A percentile compares a stretch with the other conserved stretches of the same genome.
These are phyloP conservation scores for Carex myosuroides DNA, from an alignment of 176 grass and related monocot genomes.

Conservation along the genomic window DNA sequence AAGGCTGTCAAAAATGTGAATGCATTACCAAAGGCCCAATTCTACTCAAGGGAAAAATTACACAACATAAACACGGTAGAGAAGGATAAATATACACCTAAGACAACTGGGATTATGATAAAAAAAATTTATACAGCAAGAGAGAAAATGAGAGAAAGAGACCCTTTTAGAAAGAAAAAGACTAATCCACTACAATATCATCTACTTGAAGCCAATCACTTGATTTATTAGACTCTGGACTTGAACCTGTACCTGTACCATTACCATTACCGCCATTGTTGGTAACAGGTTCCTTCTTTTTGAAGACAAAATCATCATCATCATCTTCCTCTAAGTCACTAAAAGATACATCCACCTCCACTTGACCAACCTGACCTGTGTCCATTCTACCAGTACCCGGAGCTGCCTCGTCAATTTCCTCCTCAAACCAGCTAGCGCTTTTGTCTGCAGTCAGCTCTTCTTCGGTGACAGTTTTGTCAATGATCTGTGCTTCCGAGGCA, in stretches of 20 bases:
- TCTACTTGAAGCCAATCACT: conserved; percentile 10
- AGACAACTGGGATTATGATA: not conserved
- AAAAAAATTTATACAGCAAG: conserved; percentile 2
- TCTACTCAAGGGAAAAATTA: not conserved
- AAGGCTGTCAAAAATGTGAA: not conserved
- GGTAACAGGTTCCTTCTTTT: not conserved
- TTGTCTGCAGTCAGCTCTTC: not conserved
- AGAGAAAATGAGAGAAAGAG: not conserved
- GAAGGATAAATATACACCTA: not conserved
- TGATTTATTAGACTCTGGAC: not conserved
- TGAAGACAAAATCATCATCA: not conserved
- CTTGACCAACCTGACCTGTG: not conserved
- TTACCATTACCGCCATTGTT: not conserved
- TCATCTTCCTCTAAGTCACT: conserved; percentile 9
- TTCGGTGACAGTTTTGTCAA: not conserved
- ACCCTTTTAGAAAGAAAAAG: not conserved
- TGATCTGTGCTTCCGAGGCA: not conserved
- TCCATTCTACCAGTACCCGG: not conserved
- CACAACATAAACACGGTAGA: not conserved
- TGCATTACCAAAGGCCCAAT: not conserved
- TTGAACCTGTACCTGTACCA: not conserved
- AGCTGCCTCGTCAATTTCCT: not conserved
- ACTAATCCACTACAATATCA: conserved; percentile 10
- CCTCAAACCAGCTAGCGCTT: not conserved
- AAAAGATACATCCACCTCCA: conserved; percentile 14